These are phyloP conservation scores for Tulasnella sp. DNA, from an alignment of 768 basidiomycete genomes.

Conservation along the genomic window DNA sequence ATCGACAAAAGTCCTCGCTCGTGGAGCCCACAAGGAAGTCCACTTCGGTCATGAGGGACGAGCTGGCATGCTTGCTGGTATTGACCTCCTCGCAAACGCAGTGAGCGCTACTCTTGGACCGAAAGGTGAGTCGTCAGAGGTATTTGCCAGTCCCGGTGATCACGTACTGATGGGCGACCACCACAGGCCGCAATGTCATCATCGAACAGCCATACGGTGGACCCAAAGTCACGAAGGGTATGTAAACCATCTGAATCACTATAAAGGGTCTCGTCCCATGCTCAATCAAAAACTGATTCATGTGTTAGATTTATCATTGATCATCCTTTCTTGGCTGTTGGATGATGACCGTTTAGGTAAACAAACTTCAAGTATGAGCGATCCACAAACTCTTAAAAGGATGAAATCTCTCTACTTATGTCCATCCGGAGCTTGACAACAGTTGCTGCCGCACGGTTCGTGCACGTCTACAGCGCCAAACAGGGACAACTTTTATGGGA, in stretches of 20 bases:
- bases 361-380: no score
- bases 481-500: no score
- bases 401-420: no score
- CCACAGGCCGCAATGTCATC: slow-evolving; percentile 86
- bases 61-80: slow-evolving; percentile 86
- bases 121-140: slow-evolving; percentile 49
- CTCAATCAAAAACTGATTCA: no score
- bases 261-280: neutral
- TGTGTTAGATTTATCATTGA: no score
- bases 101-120: slow-evolving; percentile 95
- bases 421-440: no score
- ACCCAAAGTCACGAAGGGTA: slow-evolving; percentile 93
- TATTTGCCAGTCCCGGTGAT: neutral
- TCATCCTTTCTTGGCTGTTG: no score
- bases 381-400: no score
- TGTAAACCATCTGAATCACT: slow-evolving; percentile 22
- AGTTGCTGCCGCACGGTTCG: no score
- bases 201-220: slow-evolving; percentile 88
- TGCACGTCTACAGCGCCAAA: no score
- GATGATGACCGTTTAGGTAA: no score
- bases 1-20: slow-evolving; percentile 29
- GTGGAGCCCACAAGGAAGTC: slow-evolving; percentile 90
- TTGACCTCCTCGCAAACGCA: slow-evolving; percentile 93
- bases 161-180: neutral
- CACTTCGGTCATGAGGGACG: slow-evolving; percentile 93